Conservation (phyloP, 164 flowering plant species). For the Berberis vulgaris region DNA sequence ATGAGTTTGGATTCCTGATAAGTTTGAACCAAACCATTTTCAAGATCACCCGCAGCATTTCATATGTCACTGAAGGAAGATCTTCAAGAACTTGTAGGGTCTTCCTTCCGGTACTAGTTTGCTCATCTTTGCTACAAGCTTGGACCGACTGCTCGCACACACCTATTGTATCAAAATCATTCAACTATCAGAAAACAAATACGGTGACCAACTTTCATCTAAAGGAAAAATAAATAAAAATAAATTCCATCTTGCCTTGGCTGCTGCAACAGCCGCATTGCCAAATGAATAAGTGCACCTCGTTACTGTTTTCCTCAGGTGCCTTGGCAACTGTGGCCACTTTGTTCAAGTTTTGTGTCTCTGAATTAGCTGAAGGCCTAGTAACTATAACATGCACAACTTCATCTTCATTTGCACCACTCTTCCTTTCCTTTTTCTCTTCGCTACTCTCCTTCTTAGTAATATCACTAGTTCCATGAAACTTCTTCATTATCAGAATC, state of each 20-base stretch:
- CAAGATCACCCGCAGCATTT: constrained; percentile 17
- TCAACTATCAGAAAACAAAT: neutral
- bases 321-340: neutral
- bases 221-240: neutral
- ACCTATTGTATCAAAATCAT: too few species aligned
- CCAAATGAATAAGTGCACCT: constrained; percentile 25
- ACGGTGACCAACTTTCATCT: constrained; percentile 1
- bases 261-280: constrained; percentile 21
- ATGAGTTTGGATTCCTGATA: constrained; percentile 35
- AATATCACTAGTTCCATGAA: neutral
- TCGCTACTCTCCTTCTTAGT: constrained; percentile 3
- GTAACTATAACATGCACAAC: too few species aligned
- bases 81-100: too few species aligned
- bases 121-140: constrained; percentile 9
- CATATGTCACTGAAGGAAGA: constrained; percentile 5
- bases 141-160: too few species aligned
- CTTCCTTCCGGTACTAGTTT: neutral
- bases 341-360: too few species aligned
- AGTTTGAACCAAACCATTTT: constrained; percentile 14
- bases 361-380: too few species aligned
- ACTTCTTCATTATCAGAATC: constrained; percentile 9
- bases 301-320: constrained; percentile 20
- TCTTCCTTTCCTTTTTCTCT: neutral
- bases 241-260: constrained; percentile 15
- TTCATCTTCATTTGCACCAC: too few species aligned